Conservation (phyloP, 345 rosid genomes). For the Salix exigua region DNA sequence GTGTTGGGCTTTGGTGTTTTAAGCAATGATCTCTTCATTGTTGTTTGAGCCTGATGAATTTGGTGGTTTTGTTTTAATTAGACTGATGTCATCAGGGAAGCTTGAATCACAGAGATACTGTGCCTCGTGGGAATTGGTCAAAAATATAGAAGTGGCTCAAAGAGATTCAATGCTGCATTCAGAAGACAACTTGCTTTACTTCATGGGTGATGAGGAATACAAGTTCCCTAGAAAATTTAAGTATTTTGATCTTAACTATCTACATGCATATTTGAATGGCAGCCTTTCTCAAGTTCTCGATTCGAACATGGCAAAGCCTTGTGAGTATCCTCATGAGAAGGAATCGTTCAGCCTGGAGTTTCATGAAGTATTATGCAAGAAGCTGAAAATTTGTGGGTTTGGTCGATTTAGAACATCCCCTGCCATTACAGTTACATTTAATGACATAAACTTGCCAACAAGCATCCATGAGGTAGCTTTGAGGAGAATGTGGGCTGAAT, state of each 20-base stretch:
- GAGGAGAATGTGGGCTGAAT: slow-evolving; percentile 53
- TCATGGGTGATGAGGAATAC: slow-evolving; percentile 36
- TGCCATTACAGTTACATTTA: slow-evolving; percentile 36
- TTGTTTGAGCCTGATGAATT: slow-evolving; percentile 36
- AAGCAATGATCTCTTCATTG: slow-evolving; percentile 31
- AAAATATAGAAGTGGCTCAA: slow-evolving; percentile 28
- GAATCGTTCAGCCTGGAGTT: slow-evolving; percentile 28
- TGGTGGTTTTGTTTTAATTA: slow-evolving; percentile 61
- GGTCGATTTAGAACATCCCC: slow-evolving; percentile 43
- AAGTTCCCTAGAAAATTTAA: slow-evolving; percentile 42
- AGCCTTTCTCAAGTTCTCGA: slow-evolving; percentile 36
- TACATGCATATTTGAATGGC: slow-evolving; percentile 45
- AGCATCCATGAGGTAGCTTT: slow-evolving; percentile 51
- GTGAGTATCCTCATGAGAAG: slow-evolving; percentile 15
- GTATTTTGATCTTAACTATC: slow-evolving; percentile 48
- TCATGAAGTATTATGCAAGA: slow-evolving; percentile 52
- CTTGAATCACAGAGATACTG: slow-evolving; percentile 53
- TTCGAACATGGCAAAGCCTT: slow-evolving; percentile 27
- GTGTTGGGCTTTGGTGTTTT: slow-evolving; percentile 62
- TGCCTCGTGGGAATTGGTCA: slow-evolving; percentile 42
- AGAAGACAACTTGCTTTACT: slow-evolving; percentile 35
- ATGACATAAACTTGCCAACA: slow-evolving; percentile 43
- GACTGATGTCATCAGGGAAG: slow-evolving; percentile 65
- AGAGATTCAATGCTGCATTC: slow-evolving; percentile 20
- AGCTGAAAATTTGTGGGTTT: slow-evolving; percentile 46